Evolutionary conservation across 768 basidiomycete species (phyloP).

Genomic region (Cubamyces sp.): DNA sequence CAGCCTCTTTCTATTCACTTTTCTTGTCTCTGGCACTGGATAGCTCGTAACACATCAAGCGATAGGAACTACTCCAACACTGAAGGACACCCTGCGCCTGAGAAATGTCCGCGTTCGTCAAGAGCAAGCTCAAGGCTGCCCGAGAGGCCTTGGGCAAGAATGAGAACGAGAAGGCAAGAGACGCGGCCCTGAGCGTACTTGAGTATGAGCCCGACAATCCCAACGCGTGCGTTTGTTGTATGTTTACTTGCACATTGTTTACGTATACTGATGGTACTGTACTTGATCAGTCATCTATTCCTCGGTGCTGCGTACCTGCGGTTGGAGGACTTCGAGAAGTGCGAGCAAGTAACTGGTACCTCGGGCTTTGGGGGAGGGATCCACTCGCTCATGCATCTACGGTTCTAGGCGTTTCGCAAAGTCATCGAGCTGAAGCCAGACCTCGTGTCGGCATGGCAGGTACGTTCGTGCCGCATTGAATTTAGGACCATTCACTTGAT

Average conservation of each 20-base stretch:
- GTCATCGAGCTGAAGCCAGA: conserved; percentile 73
- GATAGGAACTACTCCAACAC: not conserved
- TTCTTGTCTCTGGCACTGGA: not conserved
- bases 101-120: conserved; percentile 49
- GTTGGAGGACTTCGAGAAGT: conserved; percentile 66
- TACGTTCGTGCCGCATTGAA: conserved; percentile 32
- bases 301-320: conserved; percentile 81
- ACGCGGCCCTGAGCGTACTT: conserved; percentile 66
- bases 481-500: not conserved
- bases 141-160: conserved; percentile 78
- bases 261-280: not conserved
- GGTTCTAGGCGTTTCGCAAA: conserved; percentile 73
- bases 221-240: conserved; percentile 66
- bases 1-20: not conserved
- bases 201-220: conserved; percentile 84
- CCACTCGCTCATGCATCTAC: conserved; percentile 25
- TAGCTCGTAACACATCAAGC: not conserved
- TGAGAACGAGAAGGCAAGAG: conserved; percentile 68
- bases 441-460: conserved; percentile 87
- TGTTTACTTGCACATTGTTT: not conserved
- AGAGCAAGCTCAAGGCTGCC: conserved; percentile 77
- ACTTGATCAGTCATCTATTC: conserved; percentile 71
- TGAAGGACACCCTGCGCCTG: not conserved
- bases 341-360: conserved; percentile 77
- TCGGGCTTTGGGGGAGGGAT: conserved; percentile 1